A percentile compares a stretch with the other conserved stretches of the same genome.
Conservation (phyloP, 768 basidiomycete species). For the Cantharellus anzutake region DNA sequence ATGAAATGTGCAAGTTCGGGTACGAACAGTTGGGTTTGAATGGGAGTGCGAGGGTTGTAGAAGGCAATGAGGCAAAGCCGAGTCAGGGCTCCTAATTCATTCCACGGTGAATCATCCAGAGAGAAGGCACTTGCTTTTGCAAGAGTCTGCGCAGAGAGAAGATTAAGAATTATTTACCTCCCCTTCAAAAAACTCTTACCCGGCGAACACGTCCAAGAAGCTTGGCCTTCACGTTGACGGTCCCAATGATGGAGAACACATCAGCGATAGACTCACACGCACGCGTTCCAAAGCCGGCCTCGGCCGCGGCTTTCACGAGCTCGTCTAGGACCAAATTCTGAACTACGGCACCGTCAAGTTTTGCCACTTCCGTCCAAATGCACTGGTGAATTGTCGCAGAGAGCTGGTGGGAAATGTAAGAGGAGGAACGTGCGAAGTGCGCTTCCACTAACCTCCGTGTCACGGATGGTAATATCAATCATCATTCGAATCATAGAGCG, state of each 20-base stretch:
- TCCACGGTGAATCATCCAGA: conserved; percentile 42
- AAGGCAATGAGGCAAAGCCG: conserved; percentile 57
- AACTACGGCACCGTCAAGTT: conserved; percentile 42
- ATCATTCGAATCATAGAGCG: conserved; percentile 68
- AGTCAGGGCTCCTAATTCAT: conserved; percentile 60
- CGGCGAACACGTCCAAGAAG: conserved; percentile 64
- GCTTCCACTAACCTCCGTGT: conserved; percentile 37
- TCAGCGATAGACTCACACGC: conserved; percentile 61
- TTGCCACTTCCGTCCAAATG: conserved; percentile 62
- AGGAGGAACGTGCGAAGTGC: not conserved
- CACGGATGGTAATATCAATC: conserved; percentile 51
- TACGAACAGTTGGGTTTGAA: conserved; percentile 56
- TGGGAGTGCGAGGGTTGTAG: conserved; percentile 41
- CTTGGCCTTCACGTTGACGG: conserved; percentile 59
- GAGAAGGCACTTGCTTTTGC: not conserved
- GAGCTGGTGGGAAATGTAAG: conserved; percentile 25
- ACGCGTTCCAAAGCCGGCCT: conserved; percentile 56
- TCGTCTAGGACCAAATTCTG: conserved; percentile 58
- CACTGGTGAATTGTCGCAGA: conserved; percentile 45
- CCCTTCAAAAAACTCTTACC: conserved; percentile 21
- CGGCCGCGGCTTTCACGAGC: conserved; percentile 62
- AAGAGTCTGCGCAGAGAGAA: not conserved
- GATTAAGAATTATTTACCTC: not conserved
- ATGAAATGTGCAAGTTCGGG: conserved; percentile 71
- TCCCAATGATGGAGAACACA: conserved; percentile 52